Evolutionary conservation across 805 yeast genomes (phyloP).

Genomic region (Scheffersomyces ergatensis): DNA sequence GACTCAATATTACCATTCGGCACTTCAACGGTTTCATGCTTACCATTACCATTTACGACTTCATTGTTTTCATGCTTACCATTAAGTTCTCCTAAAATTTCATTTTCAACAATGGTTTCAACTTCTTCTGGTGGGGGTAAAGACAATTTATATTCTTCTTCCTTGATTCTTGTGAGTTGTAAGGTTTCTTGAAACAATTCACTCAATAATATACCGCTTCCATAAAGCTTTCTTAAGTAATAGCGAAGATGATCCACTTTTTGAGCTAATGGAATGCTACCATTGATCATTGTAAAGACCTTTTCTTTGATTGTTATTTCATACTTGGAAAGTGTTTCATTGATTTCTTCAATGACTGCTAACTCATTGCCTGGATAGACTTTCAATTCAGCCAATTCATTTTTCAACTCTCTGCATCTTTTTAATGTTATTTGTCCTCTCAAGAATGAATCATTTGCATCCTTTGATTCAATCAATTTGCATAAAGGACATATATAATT

Average conservation of each 20-base stretch:
- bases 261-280: conserved; percentile 2
- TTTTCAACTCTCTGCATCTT: conserved; percentile 7
- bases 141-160: too few relatives aligned
- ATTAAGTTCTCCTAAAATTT: too few relatives aligned
- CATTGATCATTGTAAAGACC: conserved; percentile 12
- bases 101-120: too few relatives aligned
- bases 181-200: conserved; percentile 7
- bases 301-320: conserved; percentile 4
- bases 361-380: conserved; percentile 21
- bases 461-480: conserved; percentile 17
- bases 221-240: conserved; percentile 27
- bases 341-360: conserved; percentile 15
- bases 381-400: conserved; percentile 11
- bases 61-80: too few relatives aligned
- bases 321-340: conserved; percentile 7
- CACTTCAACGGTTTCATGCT: too few relatives aligned
- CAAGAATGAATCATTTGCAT: conserved; percentile 12
- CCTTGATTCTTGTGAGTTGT: too few relatives aligned
- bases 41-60: too few relatives aligned
- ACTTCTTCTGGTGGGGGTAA: too few relatives aligned
- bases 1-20: too few relatives aligned
- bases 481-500: conserved; percentile 31
- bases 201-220: conserved; percentile 23
- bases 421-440: conserved; percentile 10
- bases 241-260: conserved; percentile 22